Base-by-base conservation (phyloP, 768 basidiomycete genomes). In the Paxillus rubicundulus region DNA sequence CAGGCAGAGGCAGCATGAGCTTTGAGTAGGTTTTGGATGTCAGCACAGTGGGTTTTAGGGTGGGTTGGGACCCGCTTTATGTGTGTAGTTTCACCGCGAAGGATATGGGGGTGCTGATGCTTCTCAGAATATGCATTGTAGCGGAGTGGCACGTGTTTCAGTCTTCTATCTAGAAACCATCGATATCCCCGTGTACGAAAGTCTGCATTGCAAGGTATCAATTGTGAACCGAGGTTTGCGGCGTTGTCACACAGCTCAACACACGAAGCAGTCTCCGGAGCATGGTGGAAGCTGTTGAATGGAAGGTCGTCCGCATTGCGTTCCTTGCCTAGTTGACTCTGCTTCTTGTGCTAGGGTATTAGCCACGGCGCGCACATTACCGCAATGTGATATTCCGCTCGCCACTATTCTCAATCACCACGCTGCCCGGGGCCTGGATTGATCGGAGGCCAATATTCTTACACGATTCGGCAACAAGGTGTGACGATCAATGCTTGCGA, bases 1-100 rank as follows among this genome's bases (percentile, higher is more conserved):
- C 65, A 62, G 17, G 63, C 68, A 17, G 74, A 75, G 44, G 62
- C 61, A 47, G 54, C 57, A 34, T 70, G 49, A 66, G 14, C 5
- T 24, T 24, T 24, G 4, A 54, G 50, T 56, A 51, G 45, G 37
- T 37, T 46, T 13, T 38, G 43, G 34, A 27, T 47, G 30, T 10
- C 47, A 12, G 27, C 42, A 20, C 13, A 45, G 45, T 30, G 30
- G 16, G 14, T n/a, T 24, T 9, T 41, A 37, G 20, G 17, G 33
- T 46, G 50, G 36, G 36, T 4, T 37, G 34, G 16, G 24, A 36
- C 47, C 28, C 33, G 52, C 46, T 47, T 24, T 68, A 68, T 57
- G 65, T 70, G 62, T 24, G 59, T 61, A 21, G 54, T 59, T 33
- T 50, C 16, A 33, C 37, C 18, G 34, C 41, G 49, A 12, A 37